phyloP scores from a whole-genome alignment of 495 filamentous ascomycete species.

The Antarctomyces pellizariae region DNA sequence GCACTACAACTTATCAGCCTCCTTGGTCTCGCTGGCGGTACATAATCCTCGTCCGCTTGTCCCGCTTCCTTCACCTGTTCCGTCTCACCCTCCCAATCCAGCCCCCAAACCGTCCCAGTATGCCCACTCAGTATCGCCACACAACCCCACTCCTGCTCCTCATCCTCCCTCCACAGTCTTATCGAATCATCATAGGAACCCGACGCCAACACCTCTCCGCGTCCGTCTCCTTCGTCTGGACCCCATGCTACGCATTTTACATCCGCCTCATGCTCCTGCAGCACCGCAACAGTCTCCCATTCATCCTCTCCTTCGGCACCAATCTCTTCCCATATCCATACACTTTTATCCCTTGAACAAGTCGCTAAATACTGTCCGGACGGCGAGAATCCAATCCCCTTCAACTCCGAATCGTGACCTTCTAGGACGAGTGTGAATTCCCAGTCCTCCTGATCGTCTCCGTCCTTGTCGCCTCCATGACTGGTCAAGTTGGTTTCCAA shows the following conservation, averaged over 20 bases:
- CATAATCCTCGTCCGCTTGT: conserved; percentile 2
- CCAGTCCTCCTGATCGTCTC: conserved; percentile 61
- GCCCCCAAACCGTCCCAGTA: conserved; percentile 61
- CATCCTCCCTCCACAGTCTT: conserved; percentile 70
- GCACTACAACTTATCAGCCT: conserved; percentile 58
- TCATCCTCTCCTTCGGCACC: conserved; percentile 56
- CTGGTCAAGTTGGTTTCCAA: conserved; percentile 14
- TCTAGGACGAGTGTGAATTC: conserved; percentile 69
- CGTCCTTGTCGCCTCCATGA: conserved; percentile 13
- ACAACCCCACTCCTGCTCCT: conserved; percentile 73
- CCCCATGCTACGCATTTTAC: conserved; percentile 90
- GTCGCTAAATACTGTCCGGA: conserved; percentile 68
- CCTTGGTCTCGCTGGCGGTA: conserved; percentile 17
- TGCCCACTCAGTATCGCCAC: conserved; percentile 64
- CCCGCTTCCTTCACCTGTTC: conserved; percentile 11
- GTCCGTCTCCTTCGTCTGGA: conserved; percentile 33
- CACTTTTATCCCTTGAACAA: conserved; percentile 72
- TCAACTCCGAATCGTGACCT: conserved; percentile 87
- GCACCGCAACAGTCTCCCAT: conserved; percentile 84
- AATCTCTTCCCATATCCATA: conserved; percentile 99
- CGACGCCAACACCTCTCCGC: conserved; percentile 48
- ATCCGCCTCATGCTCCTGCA: conserved; percentile 83
- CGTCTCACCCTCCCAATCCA: conserved; percentile 49
- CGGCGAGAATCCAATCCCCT: conserved; percentile 58
- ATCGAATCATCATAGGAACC: conserved; percentile 85